Evolutionary conservation across 176 grass and related monocot species (phyloP).

Genomic region (Carex pumila): DNA sequence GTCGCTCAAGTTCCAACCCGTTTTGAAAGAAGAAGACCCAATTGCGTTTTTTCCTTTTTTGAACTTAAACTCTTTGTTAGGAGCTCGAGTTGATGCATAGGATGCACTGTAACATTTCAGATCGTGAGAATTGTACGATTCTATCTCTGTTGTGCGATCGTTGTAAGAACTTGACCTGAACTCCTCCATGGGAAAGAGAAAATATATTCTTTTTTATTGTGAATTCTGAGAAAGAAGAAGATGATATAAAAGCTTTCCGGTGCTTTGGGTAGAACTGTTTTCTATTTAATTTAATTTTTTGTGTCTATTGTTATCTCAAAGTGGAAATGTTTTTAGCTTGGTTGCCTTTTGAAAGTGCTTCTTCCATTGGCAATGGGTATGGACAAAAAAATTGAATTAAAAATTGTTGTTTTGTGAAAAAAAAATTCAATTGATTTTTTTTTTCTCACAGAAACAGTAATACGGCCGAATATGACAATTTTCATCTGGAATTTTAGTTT

Average conservation of each 20-base stretch:
- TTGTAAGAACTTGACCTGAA: conserved; percentile 22
- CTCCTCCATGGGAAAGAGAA: conserved; percentile 12
- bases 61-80: conserved; percentile 23
- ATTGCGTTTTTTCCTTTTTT: conserved; percentile 25
- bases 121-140: conserved; percentile 16
- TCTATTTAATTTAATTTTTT: background rate
- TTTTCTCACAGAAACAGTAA: too few species aligned
- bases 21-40: conserved; percentile 20
- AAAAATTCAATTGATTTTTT: too few species aligned
- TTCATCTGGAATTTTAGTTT: background rate
- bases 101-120: conserved; percentile 33
- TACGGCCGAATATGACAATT: too few species aligned
- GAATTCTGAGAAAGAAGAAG: background rate
- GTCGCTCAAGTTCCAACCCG: conserved; percentile 38
- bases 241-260: background rate
- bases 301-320: background rate
- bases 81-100: conserved; percentile 26
- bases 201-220: background rate
- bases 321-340: conserved; percentile 8
- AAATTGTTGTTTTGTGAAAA: too few species aligned
- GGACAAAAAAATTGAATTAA: too few species aligned
- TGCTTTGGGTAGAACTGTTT: background rate
- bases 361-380: too few species aligned
- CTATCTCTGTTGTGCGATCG: background rate
- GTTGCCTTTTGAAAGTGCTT: conserved; percentile 7